A percentile compares a stretch with the other conserved stretches of the same genome.
Evolutionary conservation across 306 rosid species (phyloP).

Genomic region (Malus asiatica): DNA sequence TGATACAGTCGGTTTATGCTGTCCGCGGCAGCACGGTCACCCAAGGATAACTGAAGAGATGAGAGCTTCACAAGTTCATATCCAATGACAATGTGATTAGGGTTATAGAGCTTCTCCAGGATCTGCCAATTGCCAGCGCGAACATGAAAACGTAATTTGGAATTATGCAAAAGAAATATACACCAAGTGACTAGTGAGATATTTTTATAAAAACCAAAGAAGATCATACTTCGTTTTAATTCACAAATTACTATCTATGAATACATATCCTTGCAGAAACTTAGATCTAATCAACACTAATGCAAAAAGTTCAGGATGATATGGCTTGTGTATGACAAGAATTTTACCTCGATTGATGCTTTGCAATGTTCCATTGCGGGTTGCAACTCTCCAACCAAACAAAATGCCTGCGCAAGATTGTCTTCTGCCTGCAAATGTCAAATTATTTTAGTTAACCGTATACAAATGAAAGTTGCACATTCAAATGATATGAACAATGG

Average conservation of each 20-base stretch:
- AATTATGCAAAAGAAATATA: not conserved
- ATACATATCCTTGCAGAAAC: not conserved
- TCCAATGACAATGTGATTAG: constrained; percentile 73
- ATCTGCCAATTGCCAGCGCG: constrained; percentile 40
- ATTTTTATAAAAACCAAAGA: not conserved
- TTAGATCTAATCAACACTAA: not conserved
- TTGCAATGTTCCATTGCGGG: constrained; percentile 55
- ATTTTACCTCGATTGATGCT: constrained; percentile 68
- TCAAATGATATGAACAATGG: not conserved
- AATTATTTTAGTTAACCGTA: constrained; percentile 1
- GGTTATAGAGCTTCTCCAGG: constrained; percentile 63
- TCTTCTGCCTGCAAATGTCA: constrained; percentile 68
- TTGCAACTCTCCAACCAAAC: constrained; percentile 49
- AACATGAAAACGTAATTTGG: not conserved
- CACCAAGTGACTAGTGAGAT: not conserved
- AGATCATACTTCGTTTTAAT: too few species aligned
- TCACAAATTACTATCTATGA: not conserved
- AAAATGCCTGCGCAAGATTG: constrained; percentile 71
- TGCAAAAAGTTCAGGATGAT: constrained; percentile 1
- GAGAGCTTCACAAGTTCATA: constrained; percentile 79
- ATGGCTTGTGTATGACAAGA: not conserved
- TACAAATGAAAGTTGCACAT: not conserved
- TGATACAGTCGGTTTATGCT: constrained; percentile 38
- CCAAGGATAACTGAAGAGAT: constrained; percentile 62
- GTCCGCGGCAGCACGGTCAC: constrained; percentile 32